Percentiles rank a stretch among this genome's conserved stretches.
Evolutionary conservation across 495 filamentous ascomycete genomes (phyloP).

Genomic region (Penicillium pancosmium): DNA sequence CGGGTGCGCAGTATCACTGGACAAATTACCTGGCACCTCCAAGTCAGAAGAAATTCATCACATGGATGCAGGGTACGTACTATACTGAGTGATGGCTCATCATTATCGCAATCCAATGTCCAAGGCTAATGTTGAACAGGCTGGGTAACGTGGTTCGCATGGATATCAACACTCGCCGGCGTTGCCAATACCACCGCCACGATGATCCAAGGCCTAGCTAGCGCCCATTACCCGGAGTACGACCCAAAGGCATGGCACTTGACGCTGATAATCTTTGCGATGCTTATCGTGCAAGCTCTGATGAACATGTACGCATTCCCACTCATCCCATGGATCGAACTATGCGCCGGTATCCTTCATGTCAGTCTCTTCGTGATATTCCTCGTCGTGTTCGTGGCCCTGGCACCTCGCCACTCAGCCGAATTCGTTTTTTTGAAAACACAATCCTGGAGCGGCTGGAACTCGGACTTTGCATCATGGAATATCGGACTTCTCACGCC

Average conservation of each 20-base stretch:
- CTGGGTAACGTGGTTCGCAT: constrained; percentile 19
- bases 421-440: constrained; percentile 26
- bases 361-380: constrained; percentile 37
- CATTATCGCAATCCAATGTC: not conserved
- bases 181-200: constrained; percentile 26
- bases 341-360: constrained; percentile 37
- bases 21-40: constrained; percentile 33
- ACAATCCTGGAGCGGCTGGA: constrained; percentile 1
- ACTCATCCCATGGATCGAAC: constrained; percentile 41
- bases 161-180: constrained; percentile 20
- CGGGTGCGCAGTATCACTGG: constrained; percentile 43
- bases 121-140: constrained; percentile 1
- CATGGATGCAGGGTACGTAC: constrained; percentile 35
- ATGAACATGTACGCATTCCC: constrained; percentile 27
- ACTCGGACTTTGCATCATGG: constrained; percentile 27
- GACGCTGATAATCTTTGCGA: constrained; percentile 21
- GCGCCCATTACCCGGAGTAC: constrained; percentile 37
- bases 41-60: constrained; percentile 29
- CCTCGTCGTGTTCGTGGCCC: constrained; percentile 22
- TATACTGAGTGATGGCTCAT: not conserved
- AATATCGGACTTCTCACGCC: constrained; percentile 42
- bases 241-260: constrained; percentile 23
- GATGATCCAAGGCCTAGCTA: constrained; percentile 43
- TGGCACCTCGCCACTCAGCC: constrained; percentile 16
- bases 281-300: constrained; percentile 19